phyloP scores from a whole-genome alignment of 495 filamentous ascomycete species.

The Clohesyomyces aquaticus region DNA sequence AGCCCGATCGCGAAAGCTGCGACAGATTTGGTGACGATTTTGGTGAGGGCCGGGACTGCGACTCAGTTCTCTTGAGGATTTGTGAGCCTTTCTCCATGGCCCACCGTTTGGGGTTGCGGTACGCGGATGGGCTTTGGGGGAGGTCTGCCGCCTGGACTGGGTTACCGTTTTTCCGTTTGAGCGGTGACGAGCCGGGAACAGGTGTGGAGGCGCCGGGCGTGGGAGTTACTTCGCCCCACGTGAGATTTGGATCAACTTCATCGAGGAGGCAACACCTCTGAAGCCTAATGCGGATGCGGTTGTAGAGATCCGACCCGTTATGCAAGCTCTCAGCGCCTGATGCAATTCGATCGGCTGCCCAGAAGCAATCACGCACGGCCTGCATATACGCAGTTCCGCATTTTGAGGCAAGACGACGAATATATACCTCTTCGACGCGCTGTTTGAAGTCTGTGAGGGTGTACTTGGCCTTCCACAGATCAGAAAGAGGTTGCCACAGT shows the following conservation, averaged over 20 bases:
- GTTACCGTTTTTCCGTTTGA: constrained; percentile 44
- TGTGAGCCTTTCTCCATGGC: constrained; percentile 34
- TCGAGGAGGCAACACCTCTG: constrained; percentile 47
- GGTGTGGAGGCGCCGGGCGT: too few species aligned
- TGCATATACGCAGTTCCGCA: constrained; percentile 68
- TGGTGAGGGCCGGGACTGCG: constrained; percentile 28
- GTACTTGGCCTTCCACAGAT: constrained; percentile 70
- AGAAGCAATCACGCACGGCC: constrained; percentile 77
- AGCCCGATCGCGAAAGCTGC: constrained; percentile 25
- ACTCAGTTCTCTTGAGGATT: constrained; percentile 26
- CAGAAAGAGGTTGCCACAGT: constrained; percentile 78
- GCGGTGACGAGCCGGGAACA: constrained; percentile 12
- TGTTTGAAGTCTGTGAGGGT: constrained; percentile 65
- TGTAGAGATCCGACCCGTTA: constrained; percentile 40
- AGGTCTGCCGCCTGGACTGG: constrained; percentile 17
- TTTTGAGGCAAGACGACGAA: constrained; percentile 57
- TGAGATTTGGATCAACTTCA: constrained; percentile 40
- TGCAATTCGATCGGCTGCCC: constrained; percentile 63
- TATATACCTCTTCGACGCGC: constrained; percentile 63
- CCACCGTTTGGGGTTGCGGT: constrained; percentile 32
- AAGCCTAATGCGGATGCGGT: constrained; percentile 39
- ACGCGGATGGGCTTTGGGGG: constrained; percentile 28
- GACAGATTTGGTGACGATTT: constrained; percentile 20
- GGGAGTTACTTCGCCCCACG: constrained; percentile 30
- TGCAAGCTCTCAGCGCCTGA: constrained; percentile 26